These are phyloP conservation scores for Grosmannia serpens DNA, from an alignment of 2,329 filamentous ascomycete species.

Conservation along the genomic window DNA sequence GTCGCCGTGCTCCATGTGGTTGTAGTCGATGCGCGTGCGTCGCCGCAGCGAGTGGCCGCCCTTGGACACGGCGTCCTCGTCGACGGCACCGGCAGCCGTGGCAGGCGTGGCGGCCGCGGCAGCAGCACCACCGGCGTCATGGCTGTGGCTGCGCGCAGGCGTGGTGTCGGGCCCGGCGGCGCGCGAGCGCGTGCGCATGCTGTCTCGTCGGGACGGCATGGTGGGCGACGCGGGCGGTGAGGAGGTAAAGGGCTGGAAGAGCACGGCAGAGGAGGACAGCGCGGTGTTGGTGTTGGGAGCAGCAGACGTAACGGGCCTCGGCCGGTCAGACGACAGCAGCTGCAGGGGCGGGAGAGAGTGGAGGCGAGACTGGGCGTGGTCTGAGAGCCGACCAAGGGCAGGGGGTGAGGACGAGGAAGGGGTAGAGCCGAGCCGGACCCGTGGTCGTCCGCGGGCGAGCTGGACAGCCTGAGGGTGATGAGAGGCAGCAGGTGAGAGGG, in stretches of 20 bases:
- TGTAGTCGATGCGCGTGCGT: constrained; percentile 46
- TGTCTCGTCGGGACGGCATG: constrained; percentile 11
- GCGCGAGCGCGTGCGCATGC: constrained; percentile 30
- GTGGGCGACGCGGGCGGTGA: constrained; percentile 21
- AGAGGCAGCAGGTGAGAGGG: background rate
- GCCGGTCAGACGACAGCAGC: background rate
- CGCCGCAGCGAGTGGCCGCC: constrained; percentile 48
- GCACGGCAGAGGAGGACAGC: constrained; percentile 2
- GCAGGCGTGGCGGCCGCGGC: constrained; percentile 14
- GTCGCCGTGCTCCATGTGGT: constrained; percentile 39
- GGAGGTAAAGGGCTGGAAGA: constrained; percentile 25
- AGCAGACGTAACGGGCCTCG: background rate
- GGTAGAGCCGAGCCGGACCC: background rate
- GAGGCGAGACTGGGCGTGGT: background rate
- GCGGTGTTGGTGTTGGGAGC: background rate
- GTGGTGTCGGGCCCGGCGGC: constrained; percentile 26
- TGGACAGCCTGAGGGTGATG: background rate
- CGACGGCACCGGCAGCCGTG: constrained; percentile 10
- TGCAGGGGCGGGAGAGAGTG: background rate
- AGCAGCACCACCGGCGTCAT: constrained; percentile 25
- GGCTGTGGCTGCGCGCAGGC: constrained; percentile 20
- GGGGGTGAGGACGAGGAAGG: constrained; percentile 17
- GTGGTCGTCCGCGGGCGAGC: background rate
- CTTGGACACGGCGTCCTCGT: constrained; percentile 39
- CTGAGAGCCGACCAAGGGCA: background rate